phyloP scores from a whole-genome alignment of 2,329 filamentous ascomycete species.

The Colletotrichum australisinense region DNA sequence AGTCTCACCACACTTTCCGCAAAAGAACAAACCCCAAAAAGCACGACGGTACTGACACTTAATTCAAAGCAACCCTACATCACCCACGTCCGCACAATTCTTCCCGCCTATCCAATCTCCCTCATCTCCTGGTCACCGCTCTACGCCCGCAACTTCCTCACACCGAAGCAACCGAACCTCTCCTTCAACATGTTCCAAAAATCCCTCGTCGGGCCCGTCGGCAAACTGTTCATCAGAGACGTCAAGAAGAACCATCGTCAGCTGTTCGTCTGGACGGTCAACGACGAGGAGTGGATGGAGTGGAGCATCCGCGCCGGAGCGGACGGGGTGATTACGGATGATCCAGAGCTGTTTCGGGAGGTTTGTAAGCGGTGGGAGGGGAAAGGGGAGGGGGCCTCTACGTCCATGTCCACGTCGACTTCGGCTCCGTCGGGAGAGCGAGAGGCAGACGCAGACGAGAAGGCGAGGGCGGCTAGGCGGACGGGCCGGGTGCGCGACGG shows the following conservation, averaged over 20 bases:
- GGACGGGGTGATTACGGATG: constrained; percentile 89
- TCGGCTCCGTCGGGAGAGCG: background rate
- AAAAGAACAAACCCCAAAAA: too few relatives aligned
- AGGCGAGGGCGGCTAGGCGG: background rate
- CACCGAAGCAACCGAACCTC: constrained; percentile 65
- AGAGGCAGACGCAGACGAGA: background rate
- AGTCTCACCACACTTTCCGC: too few relatives aligned
- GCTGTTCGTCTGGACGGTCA: constrained; percentile 89
- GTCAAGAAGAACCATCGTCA: constrained; percentile 60
- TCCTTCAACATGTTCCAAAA: constrained; percentile 83
- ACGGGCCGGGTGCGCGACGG: background rate
- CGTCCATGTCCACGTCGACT: background rate
- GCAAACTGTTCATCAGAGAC: constrained; percentile 73
- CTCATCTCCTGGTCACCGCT: constrained; percentile 75
- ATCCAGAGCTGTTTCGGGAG: constrained; percentile 75
- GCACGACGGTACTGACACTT: background rate
- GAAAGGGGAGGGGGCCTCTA: background rate
- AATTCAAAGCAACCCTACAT: constrained; percentile 65
- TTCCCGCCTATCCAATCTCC: constrained; percentile 73
- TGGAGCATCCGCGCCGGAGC: constrained; percentile 77
- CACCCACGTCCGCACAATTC: constrained; percentile 68
- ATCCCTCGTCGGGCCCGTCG: constrained; percentile 75
- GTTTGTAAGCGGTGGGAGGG: constrained; percentile 54
- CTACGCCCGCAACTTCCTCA: constrained; percentile 79
- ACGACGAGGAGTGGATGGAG: constrained; percentile 81